Evolutionary conservation across 2,329 filamentous ascomycete genomes (phyloP), one percentile per base, ranked within the genome.

Genomic region (Clonostachys solani): DNA sequence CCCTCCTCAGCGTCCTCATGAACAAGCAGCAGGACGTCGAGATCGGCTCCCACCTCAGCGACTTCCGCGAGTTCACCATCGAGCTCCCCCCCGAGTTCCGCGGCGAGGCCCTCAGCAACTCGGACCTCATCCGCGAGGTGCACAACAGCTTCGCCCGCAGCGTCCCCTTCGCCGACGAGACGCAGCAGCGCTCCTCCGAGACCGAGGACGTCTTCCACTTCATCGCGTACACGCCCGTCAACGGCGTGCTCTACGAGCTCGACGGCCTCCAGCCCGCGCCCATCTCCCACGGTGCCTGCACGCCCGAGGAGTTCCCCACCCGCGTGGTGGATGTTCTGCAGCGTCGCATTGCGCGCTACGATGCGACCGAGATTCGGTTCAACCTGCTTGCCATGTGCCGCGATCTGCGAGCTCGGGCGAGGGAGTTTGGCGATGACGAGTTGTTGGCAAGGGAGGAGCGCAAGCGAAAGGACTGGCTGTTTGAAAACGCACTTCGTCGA

Each of bases 171-270:
- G 84, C 89, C 46, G 91, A 96, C 66, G 94, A 99, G 77, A 95
- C 90, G 51, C 81, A 86, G 56, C 60, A 86, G 55, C 59, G 57
- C 51, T 57, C 82, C 12, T 80, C 80, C 13, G 81, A 83, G 51
- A 77, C 89, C 47, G 91, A 95, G 59, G 94, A 97, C 61, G 89
- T 92, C 29, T 99, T 95, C 71, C 94, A 99, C 72, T 99, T 99
- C 68, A 91, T 99, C 59, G 94, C 92, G 33, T 99, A 99, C 70
- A 92, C 90, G 9, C 80, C 85, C 46, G 78, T 96, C 55, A 81
- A 86, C 61, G 86, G 85, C 54, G 83, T 73, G 5, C 78, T 99
- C 47, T 99, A 96, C 75, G 94, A 99, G 71, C 80, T 99, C 45
- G 94, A 99, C 67, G 94, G 94, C 16, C 75, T 99, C 53, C 92